Evolutionary conservation across 1,284 basidiomycete species (phyloP).

Genomic region (Trichosporon sp.): DNA sequence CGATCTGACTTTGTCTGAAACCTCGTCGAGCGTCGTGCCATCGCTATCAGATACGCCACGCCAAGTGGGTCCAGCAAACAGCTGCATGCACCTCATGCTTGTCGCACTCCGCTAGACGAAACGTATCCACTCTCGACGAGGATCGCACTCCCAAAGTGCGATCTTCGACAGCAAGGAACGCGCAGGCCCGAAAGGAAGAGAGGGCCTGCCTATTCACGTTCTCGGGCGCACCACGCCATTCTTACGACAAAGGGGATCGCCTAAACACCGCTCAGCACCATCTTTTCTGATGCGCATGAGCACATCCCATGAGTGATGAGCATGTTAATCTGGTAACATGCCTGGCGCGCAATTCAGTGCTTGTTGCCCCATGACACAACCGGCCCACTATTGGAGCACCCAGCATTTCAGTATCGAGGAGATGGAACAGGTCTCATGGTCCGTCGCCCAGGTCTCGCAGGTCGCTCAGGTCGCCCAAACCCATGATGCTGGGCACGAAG

Average conservation of each 20-base stretch:
- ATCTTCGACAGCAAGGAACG: not conserved
- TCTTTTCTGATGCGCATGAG: not conserved
- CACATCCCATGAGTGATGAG: not conserved
- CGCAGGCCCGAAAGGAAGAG: not conserved
- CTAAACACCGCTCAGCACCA: not conserved
- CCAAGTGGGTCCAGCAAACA: not conserved
- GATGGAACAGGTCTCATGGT: not conserved
- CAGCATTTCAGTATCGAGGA: not conserved
- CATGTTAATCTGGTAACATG: constrained; percentile 1
- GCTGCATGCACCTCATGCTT: not conserved
- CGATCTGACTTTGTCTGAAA: not conserved
- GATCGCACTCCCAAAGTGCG: not conserved
- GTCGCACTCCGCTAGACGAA: not conserved
- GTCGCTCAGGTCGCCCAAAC: not conserved
- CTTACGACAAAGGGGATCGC: not conserved
- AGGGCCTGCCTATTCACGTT: not conserved
- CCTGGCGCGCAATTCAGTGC: not conserved
- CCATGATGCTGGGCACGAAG: not conserved
- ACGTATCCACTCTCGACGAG: not conserved
- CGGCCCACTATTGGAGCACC: constrained; percentile 9
- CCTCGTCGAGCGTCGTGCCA: not conserved
- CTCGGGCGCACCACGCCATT: not conserved
- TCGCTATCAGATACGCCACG: not conserved
- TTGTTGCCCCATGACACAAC: constrained; percentile 1
- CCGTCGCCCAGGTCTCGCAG: not conserved